Evolutionary conservation across 73 alveolate species (phyloP).

Genomic region (Blepharisma stoltei): DNA sequence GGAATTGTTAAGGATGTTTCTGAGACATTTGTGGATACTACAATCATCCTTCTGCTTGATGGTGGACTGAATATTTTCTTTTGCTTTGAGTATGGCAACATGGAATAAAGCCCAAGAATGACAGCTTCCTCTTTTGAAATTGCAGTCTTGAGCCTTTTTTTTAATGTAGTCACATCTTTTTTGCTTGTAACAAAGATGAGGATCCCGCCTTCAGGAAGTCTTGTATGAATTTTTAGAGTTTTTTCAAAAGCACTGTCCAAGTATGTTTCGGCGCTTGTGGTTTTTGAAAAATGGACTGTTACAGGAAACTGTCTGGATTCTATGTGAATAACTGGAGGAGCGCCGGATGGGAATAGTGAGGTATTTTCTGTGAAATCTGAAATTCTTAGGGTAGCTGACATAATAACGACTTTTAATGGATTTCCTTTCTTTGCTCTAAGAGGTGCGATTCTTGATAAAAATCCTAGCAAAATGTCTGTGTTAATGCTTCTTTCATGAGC

Average conservation of each 20-base stretch:
- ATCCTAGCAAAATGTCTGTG: slow-evolving; percentile 92
- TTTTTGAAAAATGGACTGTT: slow-evolving; percentile 75
- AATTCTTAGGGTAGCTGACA: slow-evolving; percentile 96
- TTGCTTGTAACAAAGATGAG: slow-evolving; percentile 93
- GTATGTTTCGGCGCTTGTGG: slow-evolving; percentile 82
- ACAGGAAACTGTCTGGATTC: slow-evolving; percentile 94
- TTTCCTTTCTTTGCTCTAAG: slow-evolving; percentile 69
- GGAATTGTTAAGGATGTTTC: slow-evolving; percentile 99
- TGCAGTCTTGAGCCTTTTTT: slow-evolving; percentile 26
- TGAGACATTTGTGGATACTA: slow-evolving; percentile 95
- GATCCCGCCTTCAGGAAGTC: slow-evolving; percentile 93
- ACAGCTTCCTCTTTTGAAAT: slow-evolving; percentile 36
- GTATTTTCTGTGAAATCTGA: slow-evolving; percentile 89
- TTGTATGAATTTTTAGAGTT: slow-evolving; percentile 84
- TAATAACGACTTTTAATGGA: slow-evolving; percentile 91
- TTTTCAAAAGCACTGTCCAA: slow-evolving; percentile 89
- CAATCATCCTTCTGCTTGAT: slow-evolving; percentile 79
- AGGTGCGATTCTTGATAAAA: slow-evolving; percentile 86
- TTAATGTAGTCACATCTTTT: slow-evolving; percentile 64
- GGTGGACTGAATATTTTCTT: slow-evolving; percentile 77
- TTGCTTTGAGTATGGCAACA: slow-evolving; percentile 80
- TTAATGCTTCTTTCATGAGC: slow-evolving; percentile 98
- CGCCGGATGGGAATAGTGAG: slow-evolving; percentile 59
- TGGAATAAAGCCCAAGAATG: slow-evolving; percentile 75
- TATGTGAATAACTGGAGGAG: slow-evolving; percentile 70